phyloP scores from a whole-genome alignment of 2,329 filamentous ascomycete species.

The Curvularia sp. region DNA sequence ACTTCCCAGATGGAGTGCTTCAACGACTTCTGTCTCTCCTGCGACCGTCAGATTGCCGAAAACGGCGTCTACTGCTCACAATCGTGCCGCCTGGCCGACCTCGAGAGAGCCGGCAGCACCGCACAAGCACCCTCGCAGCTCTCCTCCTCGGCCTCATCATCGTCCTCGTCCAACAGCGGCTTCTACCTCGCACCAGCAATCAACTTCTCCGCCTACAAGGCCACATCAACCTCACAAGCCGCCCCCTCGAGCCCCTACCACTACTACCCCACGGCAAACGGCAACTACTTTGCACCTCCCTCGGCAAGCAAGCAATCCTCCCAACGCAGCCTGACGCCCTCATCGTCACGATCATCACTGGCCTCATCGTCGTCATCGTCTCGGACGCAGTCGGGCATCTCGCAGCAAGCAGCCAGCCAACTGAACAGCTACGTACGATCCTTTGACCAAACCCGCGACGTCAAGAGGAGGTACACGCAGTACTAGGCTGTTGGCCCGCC shows the following conservation, averaged over 20 bases:
- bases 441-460: constrained; percentile 81
- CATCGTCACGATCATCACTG: constrained; percentile 83
- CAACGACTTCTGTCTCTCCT: constrained; percentile 91
- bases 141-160: constrained; percentile 63
- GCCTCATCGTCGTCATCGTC: constrained; percentile 76
- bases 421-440: constrained; percentile 85
- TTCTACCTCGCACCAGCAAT: constrained; percentile 78
- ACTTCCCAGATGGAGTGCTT: constrained; percentile 70
- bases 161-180: constrained; percentile 59
- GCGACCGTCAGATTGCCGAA: constrained; percentile 82
- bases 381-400: constrained; percentile 63
- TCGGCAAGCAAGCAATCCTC: constrained; percentile 38
- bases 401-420: constrained; percentile 78
- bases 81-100: constrained; percentile 84
- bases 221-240: constrained; percentile 59
- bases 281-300: constrained; percentile 50
- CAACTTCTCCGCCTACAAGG: constrained; percentile 72
- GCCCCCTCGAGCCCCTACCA: constrained; percentile 56
- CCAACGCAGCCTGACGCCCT: constrained; percentile 60
- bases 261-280: constrained; percentile 46
- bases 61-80: constrained; percentile 90
- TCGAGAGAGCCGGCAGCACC: constrained; percentile 69
- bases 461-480: constrained; percentile 53
- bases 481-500: constrained; percentile 25
- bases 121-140: constrained; percentile 50